These are phyloP conservation scores for Aspergillus texensis DNA, from an alignment of 2,329 filamentous ascomycete genomes.

Conservation along the genomic window DNA sequence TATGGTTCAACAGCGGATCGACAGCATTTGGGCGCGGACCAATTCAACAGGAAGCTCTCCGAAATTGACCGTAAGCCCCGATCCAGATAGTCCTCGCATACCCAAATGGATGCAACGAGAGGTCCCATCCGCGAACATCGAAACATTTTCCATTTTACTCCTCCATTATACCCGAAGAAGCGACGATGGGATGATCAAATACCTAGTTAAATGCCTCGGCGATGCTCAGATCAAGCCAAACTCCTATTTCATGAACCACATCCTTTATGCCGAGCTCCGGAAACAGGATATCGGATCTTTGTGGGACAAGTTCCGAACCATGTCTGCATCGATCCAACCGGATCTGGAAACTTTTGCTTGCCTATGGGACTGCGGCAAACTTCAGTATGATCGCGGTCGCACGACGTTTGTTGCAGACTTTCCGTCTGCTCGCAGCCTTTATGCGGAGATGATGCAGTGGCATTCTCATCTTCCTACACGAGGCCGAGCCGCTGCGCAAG, in stretches of 20 bases:
- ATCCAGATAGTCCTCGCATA: slow-evolving; percentile 27
- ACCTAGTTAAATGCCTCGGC: slow-evolving; percentile 65
- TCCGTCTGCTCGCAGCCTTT: slow-evolving; percentile 49
- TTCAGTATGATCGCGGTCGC: slow-evolving; percentile 51
- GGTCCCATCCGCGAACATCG: slow-evolving; percentile 66
- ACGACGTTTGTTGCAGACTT: slow-evolving; percentile 51
- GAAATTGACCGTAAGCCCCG: slow-evolving; percentile 31
- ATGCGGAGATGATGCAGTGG: slow-evolving; percentile 54
- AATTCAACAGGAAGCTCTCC: slow-evolving; percentile 26
- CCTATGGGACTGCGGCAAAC: slow-evolving; percentile 61
- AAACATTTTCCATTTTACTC: slow-evolving; percentile 77
- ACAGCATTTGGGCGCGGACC: slow-evolving; percentile 57
- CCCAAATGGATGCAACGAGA: slow-evolving; percentile 45
- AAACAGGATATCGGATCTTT: slow-evolving; percentile 60
- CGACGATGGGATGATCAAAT: slow-evolving; percentile 59
- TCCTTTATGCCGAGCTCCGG: slow-evolving; percentile 68
- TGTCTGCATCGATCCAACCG: slow-evolving; percentile 59
- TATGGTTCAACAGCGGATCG: slow-evolving; percentile 72
- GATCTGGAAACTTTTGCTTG: slow-evolving; percentile 70
- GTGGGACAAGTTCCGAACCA: slow-evolving; percentile 57
- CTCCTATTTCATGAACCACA: slow-evolving; percentile 77
- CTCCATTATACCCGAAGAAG: slow-evolving; percentile 69
- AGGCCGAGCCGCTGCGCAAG: slow-evolving; percentile 29
- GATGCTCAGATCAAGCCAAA: slow-evolving; percentile 68
- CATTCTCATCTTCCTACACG: slow-evolving; percentile 36